Evolutionary conservation across 1,139 yeast species (phyloP), one percentile per base, ranked within the genome.

Genomic region (Eremothecium sinecaudum): DNA sequence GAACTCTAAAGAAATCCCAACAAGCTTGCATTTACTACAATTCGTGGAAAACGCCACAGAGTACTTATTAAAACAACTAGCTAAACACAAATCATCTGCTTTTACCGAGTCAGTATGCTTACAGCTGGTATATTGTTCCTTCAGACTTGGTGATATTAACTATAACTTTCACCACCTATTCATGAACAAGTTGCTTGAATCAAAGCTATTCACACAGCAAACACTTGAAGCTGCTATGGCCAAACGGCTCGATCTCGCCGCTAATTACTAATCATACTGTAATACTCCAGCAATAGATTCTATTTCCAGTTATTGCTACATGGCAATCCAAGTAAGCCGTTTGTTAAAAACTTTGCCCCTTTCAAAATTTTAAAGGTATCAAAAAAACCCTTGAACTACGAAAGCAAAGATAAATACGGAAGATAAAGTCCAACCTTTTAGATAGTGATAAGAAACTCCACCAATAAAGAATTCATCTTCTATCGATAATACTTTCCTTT

Each of bases 61-160:
- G 5, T 40, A 35, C 27, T 33, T 51, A 26, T 32, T 50, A 3
- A 23, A 37, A 12, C 50, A 50, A 17, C 40, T 45, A 21, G 25
- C 29, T 2, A 36, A 37, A 5, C 40, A 39, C 16, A 42, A 38
- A 15, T 29, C 33, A 15, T 25, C 38, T 5, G 21, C 12, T 11
- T 30, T 53, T 4, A 47, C 47, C n/a, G 56, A 51, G 15, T 53
- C 58, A 1, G 51, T 54, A 6, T 52, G 59, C 32, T 38, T 56
- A 21, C 62, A 57, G 36, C 32, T 57, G 14, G 48, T 57, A 3
- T 57, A 57, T 35, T 57, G 62, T 33, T 55, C 61, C 2, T 57
- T 55, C 44, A 42, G 62, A 32, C 37, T 57, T 2, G 51, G 46
- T 5, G 60, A 56, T 30, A 36, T 50, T 12, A 54, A 51, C 26